phyloP scores from a whole-genome alignment of 352 stramenopile species.

The Phytophthora sojae region DNA sequence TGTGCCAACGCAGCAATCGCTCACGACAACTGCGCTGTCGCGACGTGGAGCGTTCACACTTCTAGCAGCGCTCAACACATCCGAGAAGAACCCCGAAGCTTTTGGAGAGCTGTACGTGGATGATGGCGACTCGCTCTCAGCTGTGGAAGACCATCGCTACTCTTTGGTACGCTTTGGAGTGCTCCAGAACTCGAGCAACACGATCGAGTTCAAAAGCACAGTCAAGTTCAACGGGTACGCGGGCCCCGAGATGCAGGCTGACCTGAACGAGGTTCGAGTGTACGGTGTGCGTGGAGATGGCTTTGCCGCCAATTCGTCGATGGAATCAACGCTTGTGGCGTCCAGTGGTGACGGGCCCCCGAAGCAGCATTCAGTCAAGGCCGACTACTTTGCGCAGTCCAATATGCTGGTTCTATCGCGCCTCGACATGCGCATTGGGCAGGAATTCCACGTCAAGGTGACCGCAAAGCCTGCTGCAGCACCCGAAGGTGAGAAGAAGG shows the following conservation, averaged over 20 bases:
- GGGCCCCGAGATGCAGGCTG: conserved; percentile 71
- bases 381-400: conserved; percentile 74
- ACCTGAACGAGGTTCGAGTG: conserved; percentile 59
- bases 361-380: conserved; percentile 37
- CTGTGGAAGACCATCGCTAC: conserved; percentile 64
- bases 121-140: conserved; percentile 72
- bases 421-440: conserved; percentile 52
- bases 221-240: conserved; percentile 57
- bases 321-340: conserved; percentile 38
- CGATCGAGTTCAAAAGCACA: conserved; percentile 51
- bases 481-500: conserved; percentile 27
- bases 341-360: conserved; percentile 13
- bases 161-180: conserved; percentile 58
- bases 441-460: conserved; percentile 59
- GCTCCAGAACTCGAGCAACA: conserved; percentile 43
- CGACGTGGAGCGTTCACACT: conserved; percentile 63
- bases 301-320: conserved; percentile 69
- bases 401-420: conserved; percentile 65
- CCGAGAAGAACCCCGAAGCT: conserved; percentile 29
- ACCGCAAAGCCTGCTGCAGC: conserved; percentile 28
- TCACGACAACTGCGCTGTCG: conserved; percentile 64
- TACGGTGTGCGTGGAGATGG: conserved; percentile 55
- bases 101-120: conserved; percentile 80
- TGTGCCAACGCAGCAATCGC: conserved; percentile 64
- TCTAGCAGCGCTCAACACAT: conserved; percentile 54